Base-by-base conservation (phyloP, 176 grass and related monocot species). In the Raddia distichophylla region DNA sequence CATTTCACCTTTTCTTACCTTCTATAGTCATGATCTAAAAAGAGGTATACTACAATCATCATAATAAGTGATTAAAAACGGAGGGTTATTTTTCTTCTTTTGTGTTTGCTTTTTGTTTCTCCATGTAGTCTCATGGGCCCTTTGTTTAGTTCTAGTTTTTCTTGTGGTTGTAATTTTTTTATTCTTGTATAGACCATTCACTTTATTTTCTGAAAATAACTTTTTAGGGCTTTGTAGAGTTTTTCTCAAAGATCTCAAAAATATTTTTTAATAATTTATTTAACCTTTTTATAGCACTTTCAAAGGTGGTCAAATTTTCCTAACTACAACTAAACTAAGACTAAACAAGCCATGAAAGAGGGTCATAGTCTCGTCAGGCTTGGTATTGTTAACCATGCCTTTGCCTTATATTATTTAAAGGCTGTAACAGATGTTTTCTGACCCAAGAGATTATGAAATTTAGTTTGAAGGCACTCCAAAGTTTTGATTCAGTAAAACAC, bases 381-480 rank as follows among this genome's bases (percentile, higher is more conserved):
- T 12, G 17, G 7, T 66, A 67, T 52, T 53, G 76, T 64, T 51
- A 37, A 51, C 17, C 47, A 15, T 43, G 17, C 10, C 48, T 40
- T 54, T 43, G 17, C 10, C 48, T 40, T 54, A 17, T 78, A 48
- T 78, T 40, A 64, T 33, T 64, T n/a, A 59, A 69, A 81, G 66
- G 14, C 18, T 48, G 56, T 70, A 59, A 34, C 19, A 13, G 17
- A 71, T 49, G 33, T 18, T 81, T 70, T 79, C 20, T 5, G 7
- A 49, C 20, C 8, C 10, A 48, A 59, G 20, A 47, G 44, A 57
- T 34, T 81, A 60, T 6, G 7, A 66, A 20, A 66, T 15, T 20
- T 53, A 52, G 64, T 53, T 66, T 33, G 12, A 79, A 53, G 61
- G 1, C 48, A 79, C 46, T 4, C 47, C 35, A 40, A 79, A 67